Conservation (phyloP, 2,329 filamentous ascomycete species). For the Penicillium olsonii region DNA sequence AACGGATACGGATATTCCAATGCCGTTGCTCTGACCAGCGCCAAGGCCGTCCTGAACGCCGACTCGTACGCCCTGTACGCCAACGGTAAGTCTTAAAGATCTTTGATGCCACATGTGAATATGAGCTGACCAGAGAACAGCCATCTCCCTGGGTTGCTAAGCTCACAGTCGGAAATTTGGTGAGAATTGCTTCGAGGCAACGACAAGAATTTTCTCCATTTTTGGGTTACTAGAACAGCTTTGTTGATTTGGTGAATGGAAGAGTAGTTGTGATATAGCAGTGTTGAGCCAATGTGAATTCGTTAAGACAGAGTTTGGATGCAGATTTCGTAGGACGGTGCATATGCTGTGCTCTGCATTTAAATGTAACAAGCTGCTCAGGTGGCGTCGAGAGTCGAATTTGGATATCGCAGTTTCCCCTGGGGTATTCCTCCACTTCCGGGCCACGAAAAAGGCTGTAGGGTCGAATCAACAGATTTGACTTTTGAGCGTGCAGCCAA, state of each 20-base stretch:
- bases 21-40: constrained; percentile 46
- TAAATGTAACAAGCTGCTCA: neutral
- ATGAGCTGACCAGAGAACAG: constrained; percentile 10
- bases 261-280: neutral
- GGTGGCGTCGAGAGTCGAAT: too few relatives aligned
- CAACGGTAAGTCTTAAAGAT: constrained; percentile 39
- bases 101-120: neutral
- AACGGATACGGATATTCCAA: constrained; percentile 60
- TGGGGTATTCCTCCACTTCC: too few relatives aligned
- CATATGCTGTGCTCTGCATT: neutral
- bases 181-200: too few relatives aligned
- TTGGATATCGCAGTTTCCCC: too few relatives aligned
- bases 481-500: too few relatives aligned
- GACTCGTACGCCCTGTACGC: constrained; percentile 61
- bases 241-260: neutral
- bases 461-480: too few relatives aligned
- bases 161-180: too few relatives aligned
- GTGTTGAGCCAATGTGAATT: neutral
- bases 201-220: too few relatives aligned
- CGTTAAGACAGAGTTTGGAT: neutral
- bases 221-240: neutral
- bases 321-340: neutral
- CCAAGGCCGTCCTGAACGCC: constrained; percentile 63
- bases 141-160: constrained; percentile 22
- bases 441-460: too few relatives aligned